Evolutionary conservation across 192 early-diverging fungal species (phyloP).

Genomic region (Entomortierella chlamydospora): DNA sequence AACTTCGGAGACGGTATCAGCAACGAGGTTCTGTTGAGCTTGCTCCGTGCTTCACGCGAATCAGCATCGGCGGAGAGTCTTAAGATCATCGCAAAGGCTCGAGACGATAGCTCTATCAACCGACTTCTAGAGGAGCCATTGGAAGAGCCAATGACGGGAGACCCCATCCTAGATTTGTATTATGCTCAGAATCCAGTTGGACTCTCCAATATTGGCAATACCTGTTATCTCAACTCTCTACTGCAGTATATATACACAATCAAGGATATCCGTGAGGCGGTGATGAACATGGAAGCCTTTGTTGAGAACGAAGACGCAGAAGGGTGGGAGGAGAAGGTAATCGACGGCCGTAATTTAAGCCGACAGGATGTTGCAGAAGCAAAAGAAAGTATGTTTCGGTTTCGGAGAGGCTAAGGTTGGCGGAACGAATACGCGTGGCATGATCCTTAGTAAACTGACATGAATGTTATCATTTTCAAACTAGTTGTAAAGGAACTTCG

Average conservation of each 20-base stretch:
- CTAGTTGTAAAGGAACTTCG: conserved; percentile 40
- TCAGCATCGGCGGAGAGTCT: conserved; percentile 32
- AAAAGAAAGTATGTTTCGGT: conserved; percentile 58
- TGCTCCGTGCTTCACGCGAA: conserved; percentile 34
- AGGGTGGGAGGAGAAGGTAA: conserved; percentile 56
- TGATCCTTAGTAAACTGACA: too few species aligned
- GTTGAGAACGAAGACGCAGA: conserved; percentile 45
- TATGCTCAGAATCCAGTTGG: conserved; percentile 72
- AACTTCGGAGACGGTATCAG: conserved; percentile 43
- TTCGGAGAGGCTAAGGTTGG: background rate
- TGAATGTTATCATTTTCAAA: background rate
- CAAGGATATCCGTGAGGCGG: conserved; percentile 67
- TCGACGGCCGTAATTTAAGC: conserved; percentile 60
- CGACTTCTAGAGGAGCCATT: background rate
- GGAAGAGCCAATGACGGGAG: conserved; percentile 8
- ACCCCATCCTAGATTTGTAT: conserved; percentile 27
- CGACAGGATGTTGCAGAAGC: conserved; percentile 57
- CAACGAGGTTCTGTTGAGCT: conserved; percentile 49
- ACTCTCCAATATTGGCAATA: conserved; percentile 86
- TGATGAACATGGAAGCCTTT: conserved; percentile 65
- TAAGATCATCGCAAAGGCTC: conserved; percentile 44
- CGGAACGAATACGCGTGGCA: too few species aligned
- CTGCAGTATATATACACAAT: conserved; percentile 82
- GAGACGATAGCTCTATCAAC: conserved; percentile 19
- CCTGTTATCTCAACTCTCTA: conserved; percentile 90